Evolutionary conservation across 352 stramenopile species (phyloP).

Genomic region (Poterioochromonas sp.): DNA sequence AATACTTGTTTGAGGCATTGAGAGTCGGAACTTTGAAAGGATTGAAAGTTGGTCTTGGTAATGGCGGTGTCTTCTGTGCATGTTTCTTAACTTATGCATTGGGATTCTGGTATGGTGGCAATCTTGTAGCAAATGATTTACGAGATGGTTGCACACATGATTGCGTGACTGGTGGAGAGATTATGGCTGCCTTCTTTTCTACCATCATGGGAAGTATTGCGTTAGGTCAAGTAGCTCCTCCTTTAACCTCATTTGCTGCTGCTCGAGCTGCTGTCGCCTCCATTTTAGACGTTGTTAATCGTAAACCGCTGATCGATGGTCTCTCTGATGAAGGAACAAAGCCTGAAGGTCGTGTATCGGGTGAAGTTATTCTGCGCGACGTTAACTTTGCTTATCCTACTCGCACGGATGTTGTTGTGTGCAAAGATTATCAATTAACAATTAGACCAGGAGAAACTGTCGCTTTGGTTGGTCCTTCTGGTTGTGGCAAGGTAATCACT

Average conservation of each 20-base stretch:
- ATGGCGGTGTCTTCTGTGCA: neutral
- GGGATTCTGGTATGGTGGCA: conserved; percentile 8
- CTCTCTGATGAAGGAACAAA: neutral
- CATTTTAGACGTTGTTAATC: neutral
- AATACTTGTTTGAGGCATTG: neutral
- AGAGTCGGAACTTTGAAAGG: conserved; percentile 5
- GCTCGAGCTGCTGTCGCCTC: neutral
- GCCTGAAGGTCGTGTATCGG: neutral
- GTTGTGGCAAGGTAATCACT: conserved; percentile 54
- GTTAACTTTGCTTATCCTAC: conserved; percentile 64
- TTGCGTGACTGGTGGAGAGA: neutral
- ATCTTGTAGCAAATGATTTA: neutral
- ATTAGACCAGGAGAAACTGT: conserved; percentile 51
- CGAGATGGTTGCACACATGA: neutral
- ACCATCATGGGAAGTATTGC: neutral
- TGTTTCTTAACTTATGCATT: conserved; percentile 4
- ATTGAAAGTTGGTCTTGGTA: conserved; percentile 6
- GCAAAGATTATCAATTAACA: conserved; percentile 52
- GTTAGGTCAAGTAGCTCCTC: conserved; percentile 1
- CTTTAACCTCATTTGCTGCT: neutral
- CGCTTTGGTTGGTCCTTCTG: conserved; percentile 58
- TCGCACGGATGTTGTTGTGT: conserved; percentile 54
- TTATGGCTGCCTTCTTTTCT: conserved; percentile 1
- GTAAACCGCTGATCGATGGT: neutral
- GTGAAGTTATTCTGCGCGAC: conserved; percentile 7